A percentile compares a stretch with the other conserved stretches of the same genome.
Evolutionary conservation across 345 rosid species (phyloP).

Genomic region (Eucalyptus marginata): DNA sequence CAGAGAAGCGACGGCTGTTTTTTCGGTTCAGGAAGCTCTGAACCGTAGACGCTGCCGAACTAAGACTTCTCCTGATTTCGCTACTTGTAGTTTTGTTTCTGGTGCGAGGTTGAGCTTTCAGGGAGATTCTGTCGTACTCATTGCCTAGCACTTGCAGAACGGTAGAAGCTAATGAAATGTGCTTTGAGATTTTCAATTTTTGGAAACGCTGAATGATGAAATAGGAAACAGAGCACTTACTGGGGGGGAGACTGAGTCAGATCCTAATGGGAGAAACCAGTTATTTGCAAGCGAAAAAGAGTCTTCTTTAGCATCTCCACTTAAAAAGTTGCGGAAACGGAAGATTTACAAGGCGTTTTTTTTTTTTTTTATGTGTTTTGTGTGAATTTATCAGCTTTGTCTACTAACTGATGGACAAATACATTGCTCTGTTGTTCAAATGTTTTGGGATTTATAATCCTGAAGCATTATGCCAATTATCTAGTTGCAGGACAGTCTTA

Average conservation of each 20-base stretch:
- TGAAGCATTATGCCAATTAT: not conserved
- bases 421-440: not conserved
- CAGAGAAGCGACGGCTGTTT: not conserved
- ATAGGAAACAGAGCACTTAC: not conserved
- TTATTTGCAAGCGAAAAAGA: not conserved
- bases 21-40: not conserved
- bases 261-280: not conserved
- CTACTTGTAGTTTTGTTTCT: not conserved
- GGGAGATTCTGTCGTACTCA: not conserved
- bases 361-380: too few species aligned
- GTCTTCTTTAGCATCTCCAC: not conserved
- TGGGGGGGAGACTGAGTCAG: not conserved
- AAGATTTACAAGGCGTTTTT: not conserved
- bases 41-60: not conserved
- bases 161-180: not conserved
- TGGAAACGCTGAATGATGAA: not conserved
- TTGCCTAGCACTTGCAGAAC: not conserved
- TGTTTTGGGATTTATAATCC: not conserved
- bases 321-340: not conserved
- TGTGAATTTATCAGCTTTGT: not conserved
- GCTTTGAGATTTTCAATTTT: not conserved
- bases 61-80: not conserved
- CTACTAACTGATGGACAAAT: not conserved
- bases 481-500: not conserved
- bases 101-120: not conserved